These are phyloP conservation scores for Suhomyces kunorum DNA, from an alignment of 1,139 yeast genomes.

Conservation along the genomic window DNA sequence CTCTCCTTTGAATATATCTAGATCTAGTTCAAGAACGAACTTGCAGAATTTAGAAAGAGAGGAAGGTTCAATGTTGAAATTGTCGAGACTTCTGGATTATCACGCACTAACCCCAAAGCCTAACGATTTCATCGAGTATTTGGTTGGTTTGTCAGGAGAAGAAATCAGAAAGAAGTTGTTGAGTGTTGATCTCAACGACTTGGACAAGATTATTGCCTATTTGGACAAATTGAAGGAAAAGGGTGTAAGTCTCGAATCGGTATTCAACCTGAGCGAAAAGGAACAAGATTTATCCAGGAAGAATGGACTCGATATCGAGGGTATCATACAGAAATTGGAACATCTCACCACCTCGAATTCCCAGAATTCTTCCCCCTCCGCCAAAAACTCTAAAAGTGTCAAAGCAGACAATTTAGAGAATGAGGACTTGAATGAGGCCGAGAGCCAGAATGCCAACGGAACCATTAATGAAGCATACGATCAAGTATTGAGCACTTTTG, in stretches of 20 bases:
- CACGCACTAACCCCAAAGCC: slow-evolving; percentile 21
- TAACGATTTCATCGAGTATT: slow-evolving; percentile 18
- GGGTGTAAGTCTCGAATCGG: slow-evolving; percentile 53
- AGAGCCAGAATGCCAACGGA: slow-evolving; percentile 20
- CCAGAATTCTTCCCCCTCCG: not conserved
- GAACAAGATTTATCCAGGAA: slow-evolving; percentile 11
- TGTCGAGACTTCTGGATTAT: slow-evolving; percentile 31
- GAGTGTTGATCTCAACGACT: slow-evolving; percentile 49
- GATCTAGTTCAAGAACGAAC: slow-evolving; percentile 39
- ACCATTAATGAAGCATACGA: slow-evolving; percentile 53
- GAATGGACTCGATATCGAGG: slow-evolving; percentile 20
- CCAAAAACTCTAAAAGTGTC: not conserved
- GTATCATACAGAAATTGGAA: slow-evolving; percentile 22
- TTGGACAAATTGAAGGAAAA: slow-evolving; percentile 50
- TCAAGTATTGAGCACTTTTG: slow-evolving; percentile 46
- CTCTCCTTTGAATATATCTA: slow-evolving; percentile 34
- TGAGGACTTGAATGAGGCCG: slow-evolving; percentile 4
- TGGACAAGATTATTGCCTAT: slow-evolving; percentile 52
- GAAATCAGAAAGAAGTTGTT: slow-evolving; percentile 52
- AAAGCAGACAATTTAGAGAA: slow-evolving; percentile 8
- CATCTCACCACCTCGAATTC: slow-evolving; percentile 11
- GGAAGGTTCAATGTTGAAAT: slow-evolving; percentile 45
- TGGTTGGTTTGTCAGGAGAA: slow-evolving; percentile 48
- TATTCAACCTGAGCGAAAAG: slow-evolving; percentile 39
- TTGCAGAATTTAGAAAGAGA: slow-evolving; percentile 38